A percentile compares a stretch with the other conserved stretches of the same genome.
phyloP scores from a whole-genome alignment of 2,329 filamentous ascomycete species.

The Tolypocladium cylindrosporum region DNA sequence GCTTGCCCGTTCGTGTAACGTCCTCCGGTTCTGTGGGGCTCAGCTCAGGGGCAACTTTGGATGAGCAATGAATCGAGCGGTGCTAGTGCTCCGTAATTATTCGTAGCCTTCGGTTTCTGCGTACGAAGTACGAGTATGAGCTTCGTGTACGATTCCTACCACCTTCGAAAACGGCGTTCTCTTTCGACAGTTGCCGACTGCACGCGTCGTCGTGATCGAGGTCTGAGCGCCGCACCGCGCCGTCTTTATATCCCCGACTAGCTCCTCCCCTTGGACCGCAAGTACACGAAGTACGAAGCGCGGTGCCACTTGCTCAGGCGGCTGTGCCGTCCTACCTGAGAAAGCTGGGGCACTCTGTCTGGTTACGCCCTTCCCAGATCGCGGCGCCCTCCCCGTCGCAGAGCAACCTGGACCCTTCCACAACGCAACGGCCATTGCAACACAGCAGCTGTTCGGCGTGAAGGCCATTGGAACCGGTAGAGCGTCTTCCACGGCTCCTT shows the following conservation, averaged over 20 bases:
- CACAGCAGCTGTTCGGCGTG: background rate
- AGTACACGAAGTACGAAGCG: too few species aligned
- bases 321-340: too few species aligned
- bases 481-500: background rate
- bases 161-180: background rate
- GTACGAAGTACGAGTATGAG: too few species aligned
- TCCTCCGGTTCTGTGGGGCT: background rate
- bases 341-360: background rate
- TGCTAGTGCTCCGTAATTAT: background rate
- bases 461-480: background rate
- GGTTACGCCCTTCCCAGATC: background rate
- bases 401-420: background rate
- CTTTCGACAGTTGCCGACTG: background rate
- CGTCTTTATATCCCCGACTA: too few species aligned
- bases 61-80: background rate
- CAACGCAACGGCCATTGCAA: background rate
- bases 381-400: too few species aligned
- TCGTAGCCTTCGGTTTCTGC: too few species aligned
- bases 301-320: too few species aligned
- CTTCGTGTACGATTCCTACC: background rate
- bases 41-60: background rate
- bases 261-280: too few species aligned
- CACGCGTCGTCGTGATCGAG: too few species aligned
- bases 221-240: too few species aligned
- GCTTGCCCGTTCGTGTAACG: background rate